phyloP scores from a whole-genome alignment of 1,284 basidiomycete genomes.

The Cerrena zonata region DNA sequence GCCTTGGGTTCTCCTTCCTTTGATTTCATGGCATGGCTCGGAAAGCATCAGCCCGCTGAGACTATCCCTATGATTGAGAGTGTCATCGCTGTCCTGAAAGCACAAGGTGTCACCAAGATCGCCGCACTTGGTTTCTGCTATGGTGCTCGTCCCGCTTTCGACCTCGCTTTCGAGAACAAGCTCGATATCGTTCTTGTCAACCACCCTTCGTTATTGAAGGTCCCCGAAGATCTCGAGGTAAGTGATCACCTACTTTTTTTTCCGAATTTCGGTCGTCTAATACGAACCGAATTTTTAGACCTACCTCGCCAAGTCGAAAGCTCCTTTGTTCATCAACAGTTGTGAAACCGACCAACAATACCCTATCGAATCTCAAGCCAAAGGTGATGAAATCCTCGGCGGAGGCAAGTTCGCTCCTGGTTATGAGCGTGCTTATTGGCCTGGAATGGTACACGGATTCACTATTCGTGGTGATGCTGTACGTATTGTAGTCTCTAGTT shows the following conservation, averaged over 20 bases:
- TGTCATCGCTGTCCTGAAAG: constrained; percentile 52
- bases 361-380: constrained; percentile 24
- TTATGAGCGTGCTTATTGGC: constrained; percentile 29
- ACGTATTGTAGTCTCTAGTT: constrained; percentile 3
- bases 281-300: constrained; percentile 16
- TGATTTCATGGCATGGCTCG: constrained; percentile 37
- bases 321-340: constrained; percentile 40
- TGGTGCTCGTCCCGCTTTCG: constrained; percentile 52
- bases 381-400: constrained; percentile 37
- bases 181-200: constrained; percentile 49
- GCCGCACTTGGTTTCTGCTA: constrained; percentile 66
- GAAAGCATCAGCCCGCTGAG: constrained; percentile 36
- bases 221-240: constrained; percentile 60
- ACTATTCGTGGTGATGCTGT: constrained; percentile 35
- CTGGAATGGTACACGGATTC: constrained; percentile 40
- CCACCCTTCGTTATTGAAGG: constrained; percentile 65
- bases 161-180: constrained; percentile 57
- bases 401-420: constrained; percentile 25
- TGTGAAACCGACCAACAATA: constrained; percentile 34
- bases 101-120: constrained; percentile 49
- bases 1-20: constrained; percentile 14
- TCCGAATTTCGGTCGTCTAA: background rate
- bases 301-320: constrained; percentile 23
- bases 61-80: constrained; percentile 51
- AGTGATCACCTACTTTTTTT: constrained; percentile 36